phyloP scores from a whole-genome alignment of 176 grass and related monocot genomes.

The Ananas comosus region DNA sequence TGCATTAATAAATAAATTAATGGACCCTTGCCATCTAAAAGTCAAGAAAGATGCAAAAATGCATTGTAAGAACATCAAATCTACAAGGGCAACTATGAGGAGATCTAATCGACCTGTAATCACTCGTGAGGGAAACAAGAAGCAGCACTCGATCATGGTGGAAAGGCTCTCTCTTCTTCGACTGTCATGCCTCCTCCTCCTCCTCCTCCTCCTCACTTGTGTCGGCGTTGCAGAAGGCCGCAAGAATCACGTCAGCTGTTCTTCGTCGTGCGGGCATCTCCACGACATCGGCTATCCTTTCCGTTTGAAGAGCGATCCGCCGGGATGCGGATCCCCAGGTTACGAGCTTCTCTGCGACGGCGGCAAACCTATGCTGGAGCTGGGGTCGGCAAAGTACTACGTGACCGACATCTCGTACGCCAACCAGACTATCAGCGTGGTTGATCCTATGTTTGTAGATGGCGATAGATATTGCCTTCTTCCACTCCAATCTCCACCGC shows the following conservation, averaged over 20 bases:
- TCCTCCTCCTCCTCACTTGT: no score
- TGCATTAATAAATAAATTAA: no score
- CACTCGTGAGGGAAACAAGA: no score
- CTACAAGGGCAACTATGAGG: no score
- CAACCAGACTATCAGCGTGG: constrained; percentile 1
- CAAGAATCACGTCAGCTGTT: neutral
- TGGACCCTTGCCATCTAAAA: no score
- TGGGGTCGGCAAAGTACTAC: constrained; percentile 8
- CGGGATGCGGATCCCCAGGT: constrained; percentile 1
- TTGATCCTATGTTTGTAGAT: constrained; percentile 8
- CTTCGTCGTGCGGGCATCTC: constrained; percentile 26
- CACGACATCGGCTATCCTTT: constrained; percentile 6
- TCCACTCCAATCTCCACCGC: neutral
- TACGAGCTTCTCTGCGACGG: constrained; percentile 13
- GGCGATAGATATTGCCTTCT: constrained; percentile 1
- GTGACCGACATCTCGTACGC: constrained; percentile 13
- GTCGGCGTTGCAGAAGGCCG: no score
- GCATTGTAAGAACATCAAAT: no score
- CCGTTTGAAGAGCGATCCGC: constrained; percentile 16
- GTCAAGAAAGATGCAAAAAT: no score
- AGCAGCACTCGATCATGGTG: no score
- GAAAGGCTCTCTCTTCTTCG: no score
- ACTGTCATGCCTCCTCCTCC: no score
- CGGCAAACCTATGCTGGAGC: constrained; percentile 10
- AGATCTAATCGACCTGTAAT: no score